phyloP scores from a whole-genome alignment of 179 eudicot genomes.

The Beta lomatogona region DNA sequence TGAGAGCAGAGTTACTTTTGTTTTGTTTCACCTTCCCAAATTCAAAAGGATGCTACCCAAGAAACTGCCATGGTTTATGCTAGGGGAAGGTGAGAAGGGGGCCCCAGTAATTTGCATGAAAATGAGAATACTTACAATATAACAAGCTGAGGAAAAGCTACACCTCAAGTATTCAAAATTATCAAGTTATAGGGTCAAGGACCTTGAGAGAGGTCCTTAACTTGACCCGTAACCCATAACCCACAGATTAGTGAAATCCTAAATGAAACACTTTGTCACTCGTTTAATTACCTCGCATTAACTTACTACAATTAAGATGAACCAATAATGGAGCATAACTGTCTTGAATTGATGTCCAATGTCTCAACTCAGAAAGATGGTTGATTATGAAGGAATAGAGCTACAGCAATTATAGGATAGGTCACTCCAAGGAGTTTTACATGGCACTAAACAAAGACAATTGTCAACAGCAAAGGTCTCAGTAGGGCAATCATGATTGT shows the following conservation, averaged over 20 bases:
- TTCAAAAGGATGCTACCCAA: conserved; percentile 39
- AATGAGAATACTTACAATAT: conserved; percentile 43
- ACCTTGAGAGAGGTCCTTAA: conserved; percentile 13
- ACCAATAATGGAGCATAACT: neutral
- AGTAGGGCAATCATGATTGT: too few species aligned
- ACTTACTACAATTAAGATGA: neutral
- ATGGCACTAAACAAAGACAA: neutral
- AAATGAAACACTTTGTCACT: neutral
- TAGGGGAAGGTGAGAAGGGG: conserved; percentile 31
- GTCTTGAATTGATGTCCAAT: neutral
- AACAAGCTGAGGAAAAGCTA: conserved; percentile 40
- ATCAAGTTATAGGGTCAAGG: conserved; percentile 12
- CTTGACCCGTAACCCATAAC: neutral
- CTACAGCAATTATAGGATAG: neutral
- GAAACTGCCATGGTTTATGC: conserved; percentile 46
- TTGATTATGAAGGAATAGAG: neutral
- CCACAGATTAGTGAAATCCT: neutral
- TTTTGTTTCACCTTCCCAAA: conserved; percentile 37
- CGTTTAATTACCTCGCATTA: neutral
- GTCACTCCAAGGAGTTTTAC: neutral
- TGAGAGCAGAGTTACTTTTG: conserved; percentile 18
- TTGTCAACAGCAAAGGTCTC: too few species aligned
- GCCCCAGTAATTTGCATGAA: conserved; percentile 38
- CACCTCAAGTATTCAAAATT: conserved; percentile 27
- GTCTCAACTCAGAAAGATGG: neutral